A percentile compares a stretch with the other conserved stretches of the same genome.
These are phyloP conservation scores for Entomortierella parvispora DNA, from an alignment of 192 early-diverging fungal species.

Conservation along the genomic window DNA sequence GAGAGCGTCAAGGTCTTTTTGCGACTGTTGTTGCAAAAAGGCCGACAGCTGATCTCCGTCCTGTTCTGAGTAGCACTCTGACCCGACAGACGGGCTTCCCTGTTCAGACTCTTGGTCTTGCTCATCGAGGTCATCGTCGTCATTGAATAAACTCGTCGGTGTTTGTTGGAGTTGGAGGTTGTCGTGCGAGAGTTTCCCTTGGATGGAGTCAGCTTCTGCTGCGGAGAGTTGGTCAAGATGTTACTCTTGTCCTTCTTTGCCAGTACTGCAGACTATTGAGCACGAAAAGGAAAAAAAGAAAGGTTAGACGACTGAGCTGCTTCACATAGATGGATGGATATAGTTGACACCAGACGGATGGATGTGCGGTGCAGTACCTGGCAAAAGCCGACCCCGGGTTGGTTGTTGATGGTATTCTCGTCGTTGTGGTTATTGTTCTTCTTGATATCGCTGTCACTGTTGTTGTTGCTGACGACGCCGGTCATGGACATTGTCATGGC, in stretches of 20 bases:
- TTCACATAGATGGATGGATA: conserved; percentile 13
- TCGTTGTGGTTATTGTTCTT: conserved; percentile 14
- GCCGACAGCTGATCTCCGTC: conserved; percentile 55
- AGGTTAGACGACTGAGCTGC: neutral
- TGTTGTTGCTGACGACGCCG: too few species aligned
- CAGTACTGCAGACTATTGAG: conserved; percentile 51
- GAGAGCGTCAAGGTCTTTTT: conserved; percentile 53
- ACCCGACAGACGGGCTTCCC: conserved; percentile 48
- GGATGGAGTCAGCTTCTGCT: conserved; percentile 54
- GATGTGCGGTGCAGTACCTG: conserved; percentile 26
- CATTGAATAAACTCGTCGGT: conserved; percentile 49
- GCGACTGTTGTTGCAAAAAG: conserved; percentile 51
- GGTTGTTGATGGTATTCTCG: conserved; percentile 23
- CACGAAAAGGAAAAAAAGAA: neutral
- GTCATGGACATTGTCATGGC: conserved; percentile 21
- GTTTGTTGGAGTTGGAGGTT: conserved; percentile 35
- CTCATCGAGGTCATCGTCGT: conserved; percentile 52
- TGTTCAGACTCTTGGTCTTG: conserved; percentile 39
- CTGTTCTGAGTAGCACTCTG: conserved; percentile 47
- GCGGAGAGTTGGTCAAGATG: conserved; percentile 53
- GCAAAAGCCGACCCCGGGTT: conserved; percentile 53
- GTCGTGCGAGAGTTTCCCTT: conserved; percentile 39
- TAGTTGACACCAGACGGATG: conserved; percentile 4
- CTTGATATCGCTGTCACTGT: too few species aligned
- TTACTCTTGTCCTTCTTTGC: conserved; percentile 51